Evolutionary conservation across 2,329 filamentous ascomycete genomes (phyloP).

Genomic region (Beauveria pseudobassiana): DNA sequence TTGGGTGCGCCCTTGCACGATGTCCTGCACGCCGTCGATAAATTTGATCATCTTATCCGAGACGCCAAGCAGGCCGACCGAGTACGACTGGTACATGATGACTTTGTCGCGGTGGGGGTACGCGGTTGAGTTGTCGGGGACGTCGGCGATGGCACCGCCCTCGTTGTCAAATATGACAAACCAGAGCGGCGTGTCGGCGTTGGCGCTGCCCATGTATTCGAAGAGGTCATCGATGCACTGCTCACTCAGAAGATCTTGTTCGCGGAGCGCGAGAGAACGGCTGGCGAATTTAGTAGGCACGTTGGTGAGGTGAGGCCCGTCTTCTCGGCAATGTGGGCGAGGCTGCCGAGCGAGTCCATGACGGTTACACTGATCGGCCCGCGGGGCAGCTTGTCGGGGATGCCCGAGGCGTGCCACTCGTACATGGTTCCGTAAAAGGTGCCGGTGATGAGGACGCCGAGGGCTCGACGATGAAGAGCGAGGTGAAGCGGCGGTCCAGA

Average conservation of each 20-base stretch:
- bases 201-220: slow-evolving; percentile 40
- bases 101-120: slow-evolving; percentile 58
- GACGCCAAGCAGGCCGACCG: slow-evolving; percentile 40
- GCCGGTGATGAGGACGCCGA: slow-evolving; percentile 49
- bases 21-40: slow-evolving; percentile 41
- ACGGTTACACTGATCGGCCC: slow-evolving; percentile 38
- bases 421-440: slow-evolving; percentile 53
- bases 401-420: slow-evolving; percentile 47
- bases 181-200: slow-evolving; percentile 48
- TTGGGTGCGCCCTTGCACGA: slow-evolving; percentile 31
- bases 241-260: slow-evolving; percentile 39
- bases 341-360: slow-evolving; percentile 55
- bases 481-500: slow-evolving; percentile 51
- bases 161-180: slow-evolving; percentile 55
- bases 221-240: slow-evolving; percentile 42
- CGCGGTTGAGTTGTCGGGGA: slow-evolving; percentile 47
- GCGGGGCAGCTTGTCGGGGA: slow-evolving; percentile 39
- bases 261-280: slow-evolving; percentile 48
- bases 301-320: slow-evolving; percentile 39
- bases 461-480: slow-evolving; percentile 47
- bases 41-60: slow-evolving; percentile 41
- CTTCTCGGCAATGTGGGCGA: slow-evolving; percentile 44
- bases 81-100: slow-evolving; percentile 58
- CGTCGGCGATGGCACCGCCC: slow-evolving; percentile 52
- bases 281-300: slow-evolving; percentile 45